Percentiles rank a stretch among this genome's conserved stretches.
Conservation (phyloP, 306 rosid species). For the Psophocarpus tetragonolobus region DNA sequence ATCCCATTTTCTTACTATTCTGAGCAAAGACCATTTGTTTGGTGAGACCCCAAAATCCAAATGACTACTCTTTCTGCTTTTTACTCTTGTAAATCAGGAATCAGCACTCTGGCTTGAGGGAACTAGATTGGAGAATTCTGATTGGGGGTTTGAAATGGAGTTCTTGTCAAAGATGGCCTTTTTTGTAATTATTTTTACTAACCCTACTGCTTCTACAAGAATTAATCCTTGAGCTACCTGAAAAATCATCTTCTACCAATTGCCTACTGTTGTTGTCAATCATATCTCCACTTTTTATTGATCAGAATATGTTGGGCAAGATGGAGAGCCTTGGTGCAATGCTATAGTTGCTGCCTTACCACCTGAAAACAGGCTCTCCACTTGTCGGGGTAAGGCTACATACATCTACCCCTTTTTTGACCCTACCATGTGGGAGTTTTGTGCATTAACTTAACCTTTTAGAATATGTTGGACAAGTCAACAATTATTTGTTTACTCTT, state of each 20-base stretch:
- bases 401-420: too few relatives aligned
- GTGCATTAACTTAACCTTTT: not conserved
- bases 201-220: conserved; percentile 7
- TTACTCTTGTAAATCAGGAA: conserved; percentile 16
- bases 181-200: not conserved
- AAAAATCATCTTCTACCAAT: not conserved
- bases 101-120: not conserved
- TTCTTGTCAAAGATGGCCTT: not conserved
- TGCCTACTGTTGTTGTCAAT: not conserved
- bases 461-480: not conserved
- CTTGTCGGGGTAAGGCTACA: not conserved
- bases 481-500: not conserved
- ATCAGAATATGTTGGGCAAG: not conserved
- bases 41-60: conserved; percentile 27
- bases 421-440: not conserved
- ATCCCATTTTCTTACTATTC: not conserved
- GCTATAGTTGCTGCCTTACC: not conserved
- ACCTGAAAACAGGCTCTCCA: not conserved
- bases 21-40: not conserved
- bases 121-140: conserved; percentile 6
- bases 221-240: not conserved
- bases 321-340: not conserved
- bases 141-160: conserved; percentile 4
- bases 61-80: not conserved
- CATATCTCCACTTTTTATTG: not conserved